phyloP scores from a whole-genome alignment of 139 green algal species.

The Desmodesmus armatus region DNA sequence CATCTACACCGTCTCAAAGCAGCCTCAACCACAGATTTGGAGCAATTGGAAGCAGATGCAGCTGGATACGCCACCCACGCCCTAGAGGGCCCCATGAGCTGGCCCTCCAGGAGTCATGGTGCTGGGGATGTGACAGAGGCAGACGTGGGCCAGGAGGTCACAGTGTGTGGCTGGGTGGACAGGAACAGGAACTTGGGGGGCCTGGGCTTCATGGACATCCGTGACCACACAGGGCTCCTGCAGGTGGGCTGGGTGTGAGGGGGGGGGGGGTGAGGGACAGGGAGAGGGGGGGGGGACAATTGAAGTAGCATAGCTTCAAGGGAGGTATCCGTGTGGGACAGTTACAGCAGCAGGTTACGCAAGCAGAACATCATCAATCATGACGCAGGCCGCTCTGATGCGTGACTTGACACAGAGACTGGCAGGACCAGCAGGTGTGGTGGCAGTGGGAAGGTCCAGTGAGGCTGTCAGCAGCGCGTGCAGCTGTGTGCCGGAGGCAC shows the following conservation, averaged over 20 bases:
- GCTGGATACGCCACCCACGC: slow-evolving; percentile 17
- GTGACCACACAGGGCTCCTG: slow-evolving; percentile 94
- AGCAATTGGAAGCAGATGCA: slow-evolving; percentile 12
- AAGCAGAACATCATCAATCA: too few relatives aligned
- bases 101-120: slow-evolving; percentile 64
- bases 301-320: too few relatives aligned
- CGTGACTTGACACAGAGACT: too few relatives aligned
- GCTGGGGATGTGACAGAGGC: slow-evolving; percentile 69
- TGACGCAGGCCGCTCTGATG: too few relatives aligned
- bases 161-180: slow-evolving; percentile 97
- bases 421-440: too few relatives aligned
- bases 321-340: too few relatives aligned
- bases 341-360: too few relatives aligned
- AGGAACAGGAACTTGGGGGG: slow-evolving; percentile 92
- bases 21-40: not conserved
- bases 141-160: slow-evolving; percentile 68
- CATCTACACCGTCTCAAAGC: not conserved
- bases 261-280: too few relatives aligned
- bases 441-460: too few relatives aligned
- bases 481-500: too few relatives aligned
- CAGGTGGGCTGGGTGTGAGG: too few relatives aligned
- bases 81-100: slow-evolving; percentile 57
- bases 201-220: slow-evolving; percentile 93
- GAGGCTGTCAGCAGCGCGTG: too few relatives aligned
- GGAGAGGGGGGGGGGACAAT: not conserved